phyloP scores from a whole-genome alignment of 2,329 filamentous ascomycete genomes.

The Cladosporium sp. region DNA sequence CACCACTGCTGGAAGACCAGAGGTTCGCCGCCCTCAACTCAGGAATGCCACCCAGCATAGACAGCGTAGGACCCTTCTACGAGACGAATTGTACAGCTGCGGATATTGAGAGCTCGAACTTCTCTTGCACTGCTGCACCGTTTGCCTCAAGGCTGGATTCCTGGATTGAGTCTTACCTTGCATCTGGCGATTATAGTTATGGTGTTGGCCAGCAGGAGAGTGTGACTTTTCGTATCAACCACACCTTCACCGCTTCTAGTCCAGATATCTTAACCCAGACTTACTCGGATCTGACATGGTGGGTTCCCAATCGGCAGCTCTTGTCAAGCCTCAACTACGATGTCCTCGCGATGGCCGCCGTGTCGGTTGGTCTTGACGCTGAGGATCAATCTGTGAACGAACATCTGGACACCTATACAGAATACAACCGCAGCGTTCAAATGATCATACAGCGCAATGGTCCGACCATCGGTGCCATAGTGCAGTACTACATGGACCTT shows the following conservation, averaged over 20 bases:
- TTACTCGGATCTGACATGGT: constrained; percentile 20
- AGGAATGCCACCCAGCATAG: background rate
- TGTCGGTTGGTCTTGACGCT: constrained; percentile 12
- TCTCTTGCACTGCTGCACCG: constrained; percentile 9
- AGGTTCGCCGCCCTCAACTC: constrained; percentile 12
- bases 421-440: constrained; percentile 25
- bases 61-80: background rate
- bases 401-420: constrained; percentile 10
- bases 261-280: background rate
- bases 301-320: constrained; percentile 31
- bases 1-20: constrained; percentile 8
- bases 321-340: constrained; percentile 26
- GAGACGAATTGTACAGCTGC: background rate
- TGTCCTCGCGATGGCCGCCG: background rate
- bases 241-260: constrained; percentile 18
- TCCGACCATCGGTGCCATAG: constrained; percentile 25
- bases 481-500: constrained; percentile 10
- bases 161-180: constrained; percentile 20
- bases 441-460: constrained; percentile 25
- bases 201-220: background rate
- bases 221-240: background rate
- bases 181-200: background rate
- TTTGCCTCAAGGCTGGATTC: constrained; percentile 21
- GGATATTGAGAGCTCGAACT: constrained; percentile 10
- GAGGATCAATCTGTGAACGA: too few species aligned